Conservation (phyloP, 2,329 filamentous ascomycete species). For the Colletotrichum filicis region DNA sequence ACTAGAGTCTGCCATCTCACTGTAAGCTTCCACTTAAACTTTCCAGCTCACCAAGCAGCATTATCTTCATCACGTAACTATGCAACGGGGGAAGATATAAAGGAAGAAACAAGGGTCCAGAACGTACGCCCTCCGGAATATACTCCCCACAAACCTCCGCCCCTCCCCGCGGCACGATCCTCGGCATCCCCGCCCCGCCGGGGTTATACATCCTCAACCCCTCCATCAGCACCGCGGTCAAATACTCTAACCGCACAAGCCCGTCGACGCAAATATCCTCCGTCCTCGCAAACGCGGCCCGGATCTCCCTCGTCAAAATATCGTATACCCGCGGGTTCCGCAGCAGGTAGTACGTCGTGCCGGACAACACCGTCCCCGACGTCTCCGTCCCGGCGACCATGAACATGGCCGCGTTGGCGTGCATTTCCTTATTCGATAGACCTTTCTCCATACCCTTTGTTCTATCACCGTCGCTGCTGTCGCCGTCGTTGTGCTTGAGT, state of each 20-base stretch:
- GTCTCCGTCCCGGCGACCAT: constrained; percentile 56
- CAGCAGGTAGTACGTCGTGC: constrained; percentile 52
- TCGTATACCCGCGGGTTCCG: constrained; percentile 42
- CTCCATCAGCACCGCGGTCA: constrained; percentile 54
- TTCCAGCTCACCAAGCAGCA: no score
- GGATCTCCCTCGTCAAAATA: constrained; percentile 51
- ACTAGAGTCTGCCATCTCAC: constrained; percentile 12
- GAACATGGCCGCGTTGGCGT: constrained; percentile 37
- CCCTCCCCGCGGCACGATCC: constrained; percentile 46
- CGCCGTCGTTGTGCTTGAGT: background rate
- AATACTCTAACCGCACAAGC: constrained; percentile 46
- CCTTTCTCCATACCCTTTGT: background rate
- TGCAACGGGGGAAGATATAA: no score
- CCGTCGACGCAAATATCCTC: constrained; percentile 51
- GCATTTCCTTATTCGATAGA: constrained; percentile 10
- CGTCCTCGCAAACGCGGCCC: constrained; percentile 45
- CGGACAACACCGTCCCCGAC: constrained; percentile 55
- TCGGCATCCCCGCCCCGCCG: constrained; percentile 35
- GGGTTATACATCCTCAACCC: constrained; percentile 48
- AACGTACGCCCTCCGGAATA: constrained; percentile 48
- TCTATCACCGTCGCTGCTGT: no score
- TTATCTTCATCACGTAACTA: no score
- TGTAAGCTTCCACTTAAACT: background rate
- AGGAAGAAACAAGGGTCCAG: background rate
- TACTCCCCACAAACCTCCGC: constrained; percentile 43